phyloP scores from a whole-genome alignment of 176 grass and related monocot genomes.

The Cenchrus purpureus region DNA sequence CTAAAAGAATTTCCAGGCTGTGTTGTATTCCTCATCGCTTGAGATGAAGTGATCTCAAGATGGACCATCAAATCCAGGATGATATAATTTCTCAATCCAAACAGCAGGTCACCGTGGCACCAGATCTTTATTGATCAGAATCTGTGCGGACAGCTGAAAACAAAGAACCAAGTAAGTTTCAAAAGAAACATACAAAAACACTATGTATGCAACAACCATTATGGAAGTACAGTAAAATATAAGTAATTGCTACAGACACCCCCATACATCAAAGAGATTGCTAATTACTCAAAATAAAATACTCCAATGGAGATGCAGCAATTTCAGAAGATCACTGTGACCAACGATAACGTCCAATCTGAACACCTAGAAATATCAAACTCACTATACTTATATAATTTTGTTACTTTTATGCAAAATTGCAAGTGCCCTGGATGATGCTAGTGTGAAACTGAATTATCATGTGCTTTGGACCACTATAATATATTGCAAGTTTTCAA shows the following conservation, averaged over 20 bases:
- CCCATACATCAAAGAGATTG: not conserved
- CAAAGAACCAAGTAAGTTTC: not conserved
- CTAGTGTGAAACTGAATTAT: too few relatives aligned
- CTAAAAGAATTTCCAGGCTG: not conserved
- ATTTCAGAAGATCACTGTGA: not conserved
- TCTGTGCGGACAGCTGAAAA: not conserved
- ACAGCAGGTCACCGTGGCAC: not conserved
- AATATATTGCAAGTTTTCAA: not conserved
- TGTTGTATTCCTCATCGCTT: too few relatives aligned
- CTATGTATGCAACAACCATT: not conserved
- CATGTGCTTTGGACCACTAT: too few relatives aligned
- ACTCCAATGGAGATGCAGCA: not conserved
- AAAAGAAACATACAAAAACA: not conserved
- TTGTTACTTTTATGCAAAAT: not conserved
- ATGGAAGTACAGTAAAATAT: too few relatives aligned
- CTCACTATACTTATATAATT: not conserved
- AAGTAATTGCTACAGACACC: not conserved
- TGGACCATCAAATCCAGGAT: not conserved
- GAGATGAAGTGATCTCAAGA: not conserved
- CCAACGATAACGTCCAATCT: too few relatives aligned
- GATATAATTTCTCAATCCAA: not conserved
- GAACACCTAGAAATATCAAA: not conserved
- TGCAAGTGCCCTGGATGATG: not conserved
- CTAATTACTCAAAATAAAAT: not conserved
- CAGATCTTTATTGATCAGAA: not conserved